Base-by-base conservation (phyloP, 768 basidiomycete species). In the Suillus subaureus region DNA sequence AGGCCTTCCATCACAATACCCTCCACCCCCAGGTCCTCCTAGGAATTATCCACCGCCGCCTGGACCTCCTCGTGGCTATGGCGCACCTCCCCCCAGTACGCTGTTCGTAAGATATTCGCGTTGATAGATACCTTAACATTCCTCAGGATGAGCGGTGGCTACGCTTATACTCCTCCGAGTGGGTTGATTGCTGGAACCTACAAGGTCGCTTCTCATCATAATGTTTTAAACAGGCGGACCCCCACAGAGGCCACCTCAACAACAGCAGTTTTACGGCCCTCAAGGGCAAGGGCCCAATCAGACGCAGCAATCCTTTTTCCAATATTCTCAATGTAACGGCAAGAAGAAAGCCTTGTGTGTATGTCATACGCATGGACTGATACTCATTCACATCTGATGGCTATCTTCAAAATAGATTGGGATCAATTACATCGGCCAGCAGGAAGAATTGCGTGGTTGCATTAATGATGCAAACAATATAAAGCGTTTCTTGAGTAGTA, bases 401-500 rank as follows among this genome's bases (percentile, higher is more conserved):
- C 39, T 60, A 42, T 21, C 13, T 31, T 67, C 23, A 23, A 51
- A 40, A 45, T 68, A 94, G 94, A 88, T 97, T 69, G 96, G 96
- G 0, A 93, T 97, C 70, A 94, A 94, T 76, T 98, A 98, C 74
- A 73, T 82, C 26, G 90, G 92, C 1, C 87, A 88, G 69, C 74
- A 75, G 4, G 84, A 84, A n/a, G 84, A 88, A 70, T 80, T 98
- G 8, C 76, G 80, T 0, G 97, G 97, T 12, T 99, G 97, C 73
- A 90, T 97, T 74, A 97, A 98, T 74, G 97, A 99, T 72, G 96
- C 90, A 0, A 77, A 81, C 57, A 96, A 95, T 74, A 86, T 98
- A 62, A 83, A 85, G 70, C 75, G 79, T n/a, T 98, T 98, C 80
- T 78, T 96, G 55, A 83, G 81, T 66, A 71, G 92, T 92, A 70